Percentiles rank a stretch among this genome's conserved stretches.
Evolutionary conservation across 2,329 filamentous ascomycete genomes (phyloP).

Genomic region (Ceratocystis alfenasii): DNA sequence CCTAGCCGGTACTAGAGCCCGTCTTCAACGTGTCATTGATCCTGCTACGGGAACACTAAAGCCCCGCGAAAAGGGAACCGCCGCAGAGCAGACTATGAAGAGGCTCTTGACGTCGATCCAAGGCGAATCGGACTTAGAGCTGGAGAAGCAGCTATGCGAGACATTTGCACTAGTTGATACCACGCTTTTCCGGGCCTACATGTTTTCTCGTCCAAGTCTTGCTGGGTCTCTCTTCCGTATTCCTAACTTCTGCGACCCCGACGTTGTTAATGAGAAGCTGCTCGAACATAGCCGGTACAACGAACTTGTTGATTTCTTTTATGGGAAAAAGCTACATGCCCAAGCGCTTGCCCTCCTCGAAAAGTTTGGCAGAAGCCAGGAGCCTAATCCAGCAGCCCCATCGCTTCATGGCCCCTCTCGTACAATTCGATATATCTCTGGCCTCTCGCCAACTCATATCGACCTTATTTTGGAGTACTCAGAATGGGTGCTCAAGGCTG

Average conservation of each 20-base stretch:
- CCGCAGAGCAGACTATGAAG: slow-evolving; percentile 41
- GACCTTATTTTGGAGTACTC: slow-evolving; percentile 86
- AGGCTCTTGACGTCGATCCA: slow-evolving; percentile 38
- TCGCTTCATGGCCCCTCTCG: slow-evolving; percentile 64
- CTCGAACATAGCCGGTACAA: slow-evolving; percentile 81
- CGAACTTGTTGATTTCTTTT: slow-evolving; percentile 93
- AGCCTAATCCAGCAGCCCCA: slow-evolving; percentile 40
- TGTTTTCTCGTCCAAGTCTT: slow-evolving; percentile 77
- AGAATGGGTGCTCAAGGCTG: slow-evolving; percentile 67
- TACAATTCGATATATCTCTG: slow-evolving; percentile 83
- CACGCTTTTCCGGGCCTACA: slow-evolving; percentile 84
- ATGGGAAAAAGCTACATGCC: slow-evolving; percentile 84
- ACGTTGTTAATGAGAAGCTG: slow-evolving; percentile 85
- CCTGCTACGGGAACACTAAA: slow-evolving; percentile 52
- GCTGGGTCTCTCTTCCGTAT: slow-evolving; percentile 87
- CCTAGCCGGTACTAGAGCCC: slow-evolving; percentile 68
- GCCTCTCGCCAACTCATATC: slow-evolving; percentile 72
- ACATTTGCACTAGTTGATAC: slow-evolving; percentile 85
- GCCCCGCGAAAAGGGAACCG: slow-evolving; percentile 34
- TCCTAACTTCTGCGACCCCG: slow-evolving; percentile 92
- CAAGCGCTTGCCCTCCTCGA: slow-evolving; percentile 72
- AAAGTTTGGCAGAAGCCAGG: slow-evolving; percentile 58
- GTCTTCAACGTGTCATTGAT: slow-evolving; percentile 50
- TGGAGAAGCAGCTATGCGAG: slow-evolving; percentile 58
- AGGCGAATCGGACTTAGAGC: slow-evolving; percentile 44